These are phyloP conservation scores for Solanum okadae DNA, from an alignment of 257 asterid species.

Conservation along the genomic window DNA sequence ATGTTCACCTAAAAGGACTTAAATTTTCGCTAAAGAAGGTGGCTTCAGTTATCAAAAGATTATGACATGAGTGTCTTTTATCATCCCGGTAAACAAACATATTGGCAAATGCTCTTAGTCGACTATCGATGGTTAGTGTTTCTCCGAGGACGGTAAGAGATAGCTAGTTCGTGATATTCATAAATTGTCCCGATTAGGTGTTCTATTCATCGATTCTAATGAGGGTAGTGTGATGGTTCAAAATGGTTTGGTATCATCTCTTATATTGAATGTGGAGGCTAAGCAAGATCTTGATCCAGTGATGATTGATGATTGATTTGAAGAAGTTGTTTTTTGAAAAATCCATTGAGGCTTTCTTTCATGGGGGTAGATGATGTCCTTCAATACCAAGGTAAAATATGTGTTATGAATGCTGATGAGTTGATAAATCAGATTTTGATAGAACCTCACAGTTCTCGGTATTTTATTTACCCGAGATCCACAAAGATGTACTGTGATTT, in stretches of 20 bases:
- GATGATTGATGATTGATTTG: not conserved
- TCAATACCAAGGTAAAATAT: not conserved
- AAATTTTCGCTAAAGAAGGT: too few relatives aligned
- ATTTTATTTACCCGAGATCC: not conserved
- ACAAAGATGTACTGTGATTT: too few relatives aligned
- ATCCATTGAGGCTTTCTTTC: not conserved
- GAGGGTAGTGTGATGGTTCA: not conserved
- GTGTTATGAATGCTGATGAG: not conserved
- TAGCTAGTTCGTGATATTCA: not conserved
- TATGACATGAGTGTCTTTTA: not conserved
- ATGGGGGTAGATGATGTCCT: not conserved
- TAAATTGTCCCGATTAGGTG: not conserved
- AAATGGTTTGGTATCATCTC: too few relatives aligned
- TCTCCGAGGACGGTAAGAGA: not conserved
- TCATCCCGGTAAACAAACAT: too few relatives aligned
- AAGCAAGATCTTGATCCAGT: not conserved
- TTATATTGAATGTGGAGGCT: not conserved
- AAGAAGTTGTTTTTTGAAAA: not conserved
- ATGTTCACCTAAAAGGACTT: not conserved
- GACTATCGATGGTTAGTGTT: not conserved
- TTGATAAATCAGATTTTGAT: too few relatives aligned
- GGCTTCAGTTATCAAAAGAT: too few relatives aligned
- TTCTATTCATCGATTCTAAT: too few relatives aligned
- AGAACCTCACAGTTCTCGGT: not conserved
- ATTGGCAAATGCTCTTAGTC: too few relatives aligned